A percentile compares a stretch with the other conserved stretches of the same genome.
Evolutionary conservation across 495 filamentous ascomycete genomes (phyloP).

Genomic region (Xylaria cubensis): DNA sequence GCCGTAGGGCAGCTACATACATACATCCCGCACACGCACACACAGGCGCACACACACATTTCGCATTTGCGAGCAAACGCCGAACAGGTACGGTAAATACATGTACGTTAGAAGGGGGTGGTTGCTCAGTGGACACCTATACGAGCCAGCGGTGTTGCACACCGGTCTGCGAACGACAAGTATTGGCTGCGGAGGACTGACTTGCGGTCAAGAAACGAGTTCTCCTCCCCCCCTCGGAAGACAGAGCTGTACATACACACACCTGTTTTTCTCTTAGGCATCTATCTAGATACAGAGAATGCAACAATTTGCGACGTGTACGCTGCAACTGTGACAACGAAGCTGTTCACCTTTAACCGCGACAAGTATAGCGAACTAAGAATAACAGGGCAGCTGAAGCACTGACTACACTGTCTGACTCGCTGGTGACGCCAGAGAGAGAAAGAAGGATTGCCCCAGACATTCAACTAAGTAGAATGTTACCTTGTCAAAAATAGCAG

Average conservation of each 20-base stretch:
- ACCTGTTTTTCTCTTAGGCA: constrained; percentile 13
- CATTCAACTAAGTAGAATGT: not conserved
- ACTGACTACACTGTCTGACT: not conserved
- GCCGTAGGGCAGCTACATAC: constrained; percentile 27
- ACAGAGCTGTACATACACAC: not conserved
- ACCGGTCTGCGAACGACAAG: constrained; percentile 39
- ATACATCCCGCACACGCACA: too few relatives aligned
- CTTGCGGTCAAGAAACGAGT: constrained; percentile 39
- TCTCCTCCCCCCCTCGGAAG: not conserved
- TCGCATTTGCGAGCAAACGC: constrained; percentile 33
- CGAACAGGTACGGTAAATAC: constrained; percentile 23
- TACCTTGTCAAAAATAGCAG: constrained; percentile 28
- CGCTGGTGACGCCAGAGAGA: constrained; percentile 22
- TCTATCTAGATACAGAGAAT: not conserved
- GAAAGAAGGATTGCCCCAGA: constrained; percentile 24
- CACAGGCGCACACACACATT: constrained; percentile 3
- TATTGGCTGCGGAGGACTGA: constrained; percentile 39
- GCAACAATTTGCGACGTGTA: constrained; percentile 25
- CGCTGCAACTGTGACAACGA: constrained; percentile 22
- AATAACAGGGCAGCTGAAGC: not conserved
- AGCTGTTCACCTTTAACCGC: not conserved
- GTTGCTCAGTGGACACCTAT: constrained; percentile 31
- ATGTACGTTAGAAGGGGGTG: not conserved
- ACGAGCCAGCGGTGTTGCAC: constrained; percentile 32
- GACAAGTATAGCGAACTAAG: not conserved